Evolutionary conservation across 495 filamentous ascomycete genomes (phyloP).

Genomic region (Xylaria palmicola): DNA sequence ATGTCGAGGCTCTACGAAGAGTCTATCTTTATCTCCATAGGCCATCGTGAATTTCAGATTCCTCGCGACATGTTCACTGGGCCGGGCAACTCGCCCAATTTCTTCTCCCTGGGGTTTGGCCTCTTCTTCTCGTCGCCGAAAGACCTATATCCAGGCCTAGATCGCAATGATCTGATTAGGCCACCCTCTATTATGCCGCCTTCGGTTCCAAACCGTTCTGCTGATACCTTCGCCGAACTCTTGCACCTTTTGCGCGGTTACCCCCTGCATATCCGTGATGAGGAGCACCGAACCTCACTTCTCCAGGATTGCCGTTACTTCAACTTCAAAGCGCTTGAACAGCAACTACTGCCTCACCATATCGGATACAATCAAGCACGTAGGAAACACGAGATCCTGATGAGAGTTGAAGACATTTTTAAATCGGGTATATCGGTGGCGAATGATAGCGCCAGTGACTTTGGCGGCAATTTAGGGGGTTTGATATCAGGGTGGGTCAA

Average conservation of each 20-base stretch:
- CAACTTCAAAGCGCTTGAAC: constrained; percentile 87
- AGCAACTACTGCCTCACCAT: constrained; percentile 76
- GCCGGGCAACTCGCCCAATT: constrained; percentile 89
- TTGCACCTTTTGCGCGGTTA: constrained; percentile 90
- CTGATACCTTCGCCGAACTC: constrained; percentile 77
- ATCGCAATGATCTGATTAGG: constrained; percentile 76
- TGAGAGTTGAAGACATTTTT: constrained; percentile 81
- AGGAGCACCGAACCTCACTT: constrained; percentile 74
- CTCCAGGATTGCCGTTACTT: constrained; percentile 90
- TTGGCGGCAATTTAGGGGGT: constrained; percentile 26
- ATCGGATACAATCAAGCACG: constrained; percentile 74
- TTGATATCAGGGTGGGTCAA: constrained; percentile 60
- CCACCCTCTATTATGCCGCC: constrained; percentile 86
- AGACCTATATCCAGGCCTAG: constrained; percentile 84
- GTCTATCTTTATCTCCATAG: constrained; percentile 87
- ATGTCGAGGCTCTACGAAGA: constrained; percentile 94
- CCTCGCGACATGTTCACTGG: constrained; percentile 82
- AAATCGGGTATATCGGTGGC: constrained; percentile 75
- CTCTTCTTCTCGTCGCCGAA: constrained; percentile 80
- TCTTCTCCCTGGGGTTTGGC: constrained; percentile 90
- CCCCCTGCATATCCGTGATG: constrained; percentile 71
- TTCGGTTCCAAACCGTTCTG: constrained; percentile 73
- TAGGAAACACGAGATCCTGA: constrained; percentile 69
- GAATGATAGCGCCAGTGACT: constrained; percentile 37
- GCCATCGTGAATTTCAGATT: constrained; percentile 81